Evolutionary conservation across 139 green algal genomes (phyloP), one percentile per base, ranked within the genome.

Genomic region (Gonium pectorale): DNA sequence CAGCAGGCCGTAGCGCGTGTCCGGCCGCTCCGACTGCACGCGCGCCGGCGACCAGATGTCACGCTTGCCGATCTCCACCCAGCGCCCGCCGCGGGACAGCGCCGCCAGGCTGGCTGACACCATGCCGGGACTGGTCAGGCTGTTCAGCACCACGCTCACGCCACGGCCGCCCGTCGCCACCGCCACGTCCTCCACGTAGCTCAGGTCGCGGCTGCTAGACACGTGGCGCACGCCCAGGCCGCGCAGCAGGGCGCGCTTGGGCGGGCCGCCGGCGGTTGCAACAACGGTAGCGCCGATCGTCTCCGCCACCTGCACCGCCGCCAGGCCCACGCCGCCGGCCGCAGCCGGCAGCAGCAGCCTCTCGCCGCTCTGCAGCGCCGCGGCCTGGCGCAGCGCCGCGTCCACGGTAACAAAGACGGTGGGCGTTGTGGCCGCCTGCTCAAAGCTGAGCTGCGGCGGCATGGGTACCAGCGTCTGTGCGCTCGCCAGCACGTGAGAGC

Each of bases 1-100:
- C 31, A 98, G 66, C 35, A 96, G 77, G 19, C 87, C 88, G 90
- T 95, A 97, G 13, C 19, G 33, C 66, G 97, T 85, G 75, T 98
- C 96, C 13, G 95, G 94, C 15, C 96, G 92, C 84, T 97, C 92
- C 49, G 93, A 88, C 33, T 83, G 66, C 22, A 96, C 85, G 22
- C 92, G 88, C 1, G 80, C 83, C 0, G 88, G 64, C 67, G 86
- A 92, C 91, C 91, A 97, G 69, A 98, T 95, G 90, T 97, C 96
- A 43, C 96, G 90, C 92, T 98, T 98, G 82, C 91, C 93, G 83
- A 98, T 98, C 89, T 98, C 96, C 41, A 96, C 91, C 78, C 98
- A 91, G 1, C 81, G 68, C 1, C 93, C 96, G 60, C 92, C 93
- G 2, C 15, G 37, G n/a, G 38, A 62, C 51, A 98, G 64, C 8